Conservation (phyloP, 177 flowering plant genomes). For the Vitis hybrid region DNA sequence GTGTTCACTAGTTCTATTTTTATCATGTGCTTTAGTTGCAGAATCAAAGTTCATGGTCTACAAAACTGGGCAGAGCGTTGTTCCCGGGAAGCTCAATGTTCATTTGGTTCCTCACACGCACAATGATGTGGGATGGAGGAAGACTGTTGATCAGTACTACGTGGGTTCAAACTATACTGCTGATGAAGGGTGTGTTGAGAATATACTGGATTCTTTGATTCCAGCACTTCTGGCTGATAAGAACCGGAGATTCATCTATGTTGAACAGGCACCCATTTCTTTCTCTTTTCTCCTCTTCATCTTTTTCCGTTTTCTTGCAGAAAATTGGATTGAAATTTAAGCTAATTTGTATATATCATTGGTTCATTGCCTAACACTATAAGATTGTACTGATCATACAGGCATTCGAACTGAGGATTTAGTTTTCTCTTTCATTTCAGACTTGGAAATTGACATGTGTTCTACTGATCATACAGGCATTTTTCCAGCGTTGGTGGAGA, state of each 20-base stretch:
- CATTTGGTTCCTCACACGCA: constrained; percentile 82
- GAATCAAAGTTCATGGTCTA: constrained; percentile 52
- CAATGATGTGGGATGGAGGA: constrained; percentile 84
- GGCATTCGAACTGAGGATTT: too few relatives aligned
- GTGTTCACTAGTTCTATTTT: too few relatives aligned
- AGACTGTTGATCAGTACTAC: constrained; percentile 84
- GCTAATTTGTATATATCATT: too few relatives aligned
- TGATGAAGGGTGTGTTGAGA: constrained; percentile 56
- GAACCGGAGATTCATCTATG: constrained; percentile 68
- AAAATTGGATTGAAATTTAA: too few relatives aligned
- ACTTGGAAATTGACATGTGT: not conserved
- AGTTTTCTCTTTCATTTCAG: too few relatives aligned
- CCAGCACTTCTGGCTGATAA: constrained; percentile 52
- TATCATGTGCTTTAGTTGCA: constrained; percentile 1
- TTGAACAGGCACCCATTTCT: constrained; percentile 44
- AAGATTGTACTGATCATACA: too few relatives aligned
- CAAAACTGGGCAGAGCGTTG: constrained; percentile 54
- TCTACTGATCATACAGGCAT: constrained; percentile 42
- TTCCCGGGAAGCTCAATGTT: constrained; percentile 68
- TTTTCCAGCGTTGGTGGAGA: constrained; percentile 84
- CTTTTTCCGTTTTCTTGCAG: not conserved
- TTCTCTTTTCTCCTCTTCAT: not conserved
- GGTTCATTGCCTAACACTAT: too few relatives aligned
- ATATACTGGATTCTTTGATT: constrained; percentile 56
- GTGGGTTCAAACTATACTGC: constrained; percentile 58